phyloP scores from a whole-genome alignment of 345 rosid species.

The Arabidopsis arenosa region DNA sequence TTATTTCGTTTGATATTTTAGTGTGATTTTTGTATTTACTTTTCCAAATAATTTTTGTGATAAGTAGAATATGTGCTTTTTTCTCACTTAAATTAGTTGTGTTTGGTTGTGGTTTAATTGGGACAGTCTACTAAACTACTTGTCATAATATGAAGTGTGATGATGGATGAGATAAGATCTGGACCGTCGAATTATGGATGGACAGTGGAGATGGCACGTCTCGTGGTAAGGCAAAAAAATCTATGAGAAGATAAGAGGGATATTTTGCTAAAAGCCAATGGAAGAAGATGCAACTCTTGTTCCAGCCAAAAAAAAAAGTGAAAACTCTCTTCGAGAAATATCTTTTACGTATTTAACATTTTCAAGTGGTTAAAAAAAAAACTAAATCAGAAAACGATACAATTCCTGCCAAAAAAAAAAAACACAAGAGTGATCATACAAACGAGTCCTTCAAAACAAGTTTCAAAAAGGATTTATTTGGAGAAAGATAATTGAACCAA shows the following conservation, averaged over 20 bases:
- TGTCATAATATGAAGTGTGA: constrained; percentile 19
- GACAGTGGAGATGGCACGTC: constrained; percentile 46
- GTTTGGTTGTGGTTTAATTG: constrained; percentile 16
- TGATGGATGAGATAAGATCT: constrained; percentile 36
- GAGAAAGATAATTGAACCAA: constrained; percentile 12
- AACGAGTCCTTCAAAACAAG: constrained; percentile 32
- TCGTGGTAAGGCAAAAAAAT: constrained; percentile 31
- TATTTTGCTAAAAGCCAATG: constrained; percentile 33
- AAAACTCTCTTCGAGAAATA: background rate
- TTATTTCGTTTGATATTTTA: background rate
- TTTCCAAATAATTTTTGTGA: background rate
- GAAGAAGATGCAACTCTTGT: background rate
- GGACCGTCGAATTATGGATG: constrained; percentile 42
- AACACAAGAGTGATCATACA: constrained; percentile 13
- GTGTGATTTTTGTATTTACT: background rate
- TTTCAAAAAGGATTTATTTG: constrained; percentile 34
- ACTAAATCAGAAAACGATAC: constrained; percentile 30
- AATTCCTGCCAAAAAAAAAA: constrained; percentile 17
- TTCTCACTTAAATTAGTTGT: background rate
- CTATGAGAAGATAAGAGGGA: constrained; percentile 33
- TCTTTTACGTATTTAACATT: background rate
- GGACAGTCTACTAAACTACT: constrained; percentile 34
- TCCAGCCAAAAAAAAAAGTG: background rate
- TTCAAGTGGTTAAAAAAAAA: constrained; percentile 2
- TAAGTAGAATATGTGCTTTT: background rate